Evolutionary conservation across 2,329 filamentous ascomycete genomes (phyloP).

Genomic region (Aspergillus tanneri): DNA sequence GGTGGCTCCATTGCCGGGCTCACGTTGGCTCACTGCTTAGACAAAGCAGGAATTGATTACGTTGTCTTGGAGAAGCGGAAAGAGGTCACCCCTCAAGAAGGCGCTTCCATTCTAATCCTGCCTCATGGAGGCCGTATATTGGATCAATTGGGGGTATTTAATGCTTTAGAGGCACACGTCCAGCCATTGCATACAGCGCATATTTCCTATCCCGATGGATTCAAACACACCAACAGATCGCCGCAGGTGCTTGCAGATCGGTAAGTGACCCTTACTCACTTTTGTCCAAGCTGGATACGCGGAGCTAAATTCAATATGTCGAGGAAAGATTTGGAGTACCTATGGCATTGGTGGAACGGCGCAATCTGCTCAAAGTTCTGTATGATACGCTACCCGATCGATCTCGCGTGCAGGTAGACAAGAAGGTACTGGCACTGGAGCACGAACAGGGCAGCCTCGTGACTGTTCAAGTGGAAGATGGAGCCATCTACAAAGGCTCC

Average conservation of each 20-base stretch:
- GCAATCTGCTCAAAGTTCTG: conserved; percentile 20
- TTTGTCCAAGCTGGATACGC: no score
- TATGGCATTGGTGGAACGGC: conserved; percentile 20
- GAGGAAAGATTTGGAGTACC: conserved; percentile 15
- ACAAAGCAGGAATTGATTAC: background rate
- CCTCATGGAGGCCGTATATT: conserved; percentile 2
- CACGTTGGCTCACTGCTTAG: conserved; percentile 5
- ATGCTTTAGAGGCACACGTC: background rate
- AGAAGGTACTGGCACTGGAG: conserved; percentile 28
- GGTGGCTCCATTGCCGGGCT: conserved; percentile 3
- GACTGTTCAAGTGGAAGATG: conserved; percentile 32
- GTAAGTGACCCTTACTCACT: no score
- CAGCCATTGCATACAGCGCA: background rate
- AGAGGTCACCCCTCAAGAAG: background rate
- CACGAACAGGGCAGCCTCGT: conserved; percentile 20
- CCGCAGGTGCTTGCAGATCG: background rate
- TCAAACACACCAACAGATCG: no score
- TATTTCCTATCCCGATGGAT: background rate
- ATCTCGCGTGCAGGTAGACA: conserved; percentile 29
- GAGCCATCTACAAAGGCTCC: conserved; percentile 30
- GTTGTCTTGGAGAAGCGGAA: conserved; percentile 5
- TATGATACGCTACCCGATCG: conserved; percentile 27
- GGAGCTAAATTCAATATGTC: background rate
- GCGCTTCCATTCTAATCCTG: background rate
- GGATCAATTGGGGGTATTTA: background rate